A percentile compares a stretch with the other conserved stretches of the same genome.
phyloP scores from a whole-genome alignment of 768 basidiomycete species.

The Cystobasidium ongulense region DNA sequence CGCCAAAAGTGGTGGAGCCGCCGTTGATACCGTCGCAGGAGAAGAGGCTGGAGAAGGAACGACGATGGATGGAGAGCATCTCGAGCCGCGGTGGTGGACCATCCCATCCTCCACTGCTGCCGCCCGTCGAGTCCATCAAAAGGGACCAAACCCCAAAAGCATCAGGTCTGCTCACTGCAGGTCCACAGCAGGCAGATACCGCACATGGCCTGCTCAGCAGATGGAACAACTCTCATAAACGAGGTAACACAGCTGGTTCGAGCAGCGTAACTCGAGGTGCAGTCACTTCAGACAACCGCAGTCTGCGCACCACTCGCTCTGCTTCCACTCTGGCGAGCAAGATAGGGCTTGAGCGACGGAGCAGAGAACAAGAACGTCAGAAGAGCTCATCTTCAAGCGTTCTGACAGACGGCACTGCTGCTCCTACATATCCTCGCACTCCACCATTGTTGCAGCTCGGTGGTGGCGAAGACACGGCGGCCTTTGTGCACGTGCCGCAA shows the following conservation, averaged over 20 bases:
- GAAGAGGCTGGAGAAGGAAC: constrained; percentile 15
- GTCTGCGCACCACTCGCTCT: neutral
- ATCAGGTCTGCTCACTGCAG: neutral
- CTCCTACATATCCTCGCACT: neutral
- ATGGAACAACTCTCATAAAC: neutral
- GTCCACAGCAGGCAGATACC: neutral
- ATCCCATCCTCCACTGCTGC: neutral
- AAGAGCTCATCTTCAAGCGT: neutral
- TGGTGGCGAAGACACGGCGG: neutral
- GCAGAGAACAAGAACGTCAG: neutral
- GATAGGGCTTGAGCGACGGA: neutral
- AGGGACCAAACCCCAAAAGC: neutral
- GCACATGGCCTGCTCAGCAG: neutral
- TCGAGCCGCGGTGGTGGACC: neutral
- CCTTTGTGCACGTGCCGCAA: constrained; percentile 2
- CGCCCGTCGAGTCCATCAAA: neutral
- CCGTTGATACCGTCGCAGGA: neutral
- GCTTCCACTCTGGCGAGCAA: neutral
- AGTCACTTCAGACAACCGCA: neutral
- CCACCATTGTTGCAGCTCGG: neutral
- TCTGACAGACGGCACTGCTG: neutral
- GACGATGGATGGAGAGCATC: constrained; percentile 15
- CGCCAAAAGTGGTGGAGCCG: neutral
- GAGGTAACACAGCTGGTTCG: neutral
- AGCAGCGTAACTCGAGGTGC: neutral